These are phyloP conservation scores for Aspergillus persii DNA, from an alignment of 2,329 filamentous ascomycete species.

Conservation along the genomic window DNA sequence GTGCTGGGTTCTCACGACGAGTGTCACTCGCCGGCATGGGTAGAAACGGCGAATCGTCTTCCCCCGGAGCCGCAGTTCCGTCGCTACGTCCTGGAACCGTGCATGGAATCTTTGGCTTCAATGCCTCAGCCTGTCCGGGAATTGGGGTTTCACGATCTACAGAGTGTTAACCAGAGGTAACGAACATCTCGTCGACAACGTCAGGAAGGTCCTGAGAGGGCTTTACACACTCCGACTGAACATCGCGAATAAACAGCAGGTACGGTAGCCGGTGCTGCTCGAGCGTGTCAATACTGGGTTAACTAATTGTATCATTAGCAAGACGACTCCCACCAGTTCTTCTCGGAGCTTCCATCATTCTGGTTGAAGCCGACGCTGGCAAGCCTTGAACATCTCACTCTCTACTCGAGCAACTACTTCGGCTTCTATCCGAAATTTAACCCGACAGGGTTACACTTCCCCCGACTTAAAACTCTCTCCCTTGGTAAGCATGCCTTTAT, in stretches of 20 bases:
- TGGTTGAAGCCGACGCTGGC: background rate
- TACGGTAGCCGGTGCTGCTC: background rate
- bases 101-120: background rate
- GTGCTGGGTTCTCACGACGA: background rate
- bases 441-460: constrained; percentile 33
- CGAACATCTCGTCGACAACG: background rate
- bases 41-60: too few relatives aligned
- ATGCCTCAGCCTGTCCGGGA: background rate
- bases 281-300: background rate
- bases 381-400: constrained; percentile 34
- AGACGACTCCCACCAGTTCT: background rate
- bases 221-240: background rate
- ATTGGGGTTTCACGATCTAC: background rate
- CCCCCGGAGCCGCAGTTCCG: background rate
- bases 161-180: background rate
- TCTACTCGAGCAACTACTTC: constrained; percentile 39
- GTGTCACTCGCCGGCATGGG: too few relatives aligned
- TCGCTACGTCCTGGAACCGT: background rate
- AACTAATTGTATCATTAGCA: too few relatives aligned
- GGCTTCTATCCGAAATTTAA: constrained; percentile 42
- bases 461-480: constrained; percentile 38
- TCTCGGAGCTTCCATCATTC: background rate
- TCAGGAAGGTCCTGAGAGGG: background rate
- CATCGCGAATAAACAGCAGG: background rate
- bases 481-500: constrained; percentile 44